Evolutionary conservation across 805 yeast species (phyloP).

Genomic region (Candida montana): DNA sequence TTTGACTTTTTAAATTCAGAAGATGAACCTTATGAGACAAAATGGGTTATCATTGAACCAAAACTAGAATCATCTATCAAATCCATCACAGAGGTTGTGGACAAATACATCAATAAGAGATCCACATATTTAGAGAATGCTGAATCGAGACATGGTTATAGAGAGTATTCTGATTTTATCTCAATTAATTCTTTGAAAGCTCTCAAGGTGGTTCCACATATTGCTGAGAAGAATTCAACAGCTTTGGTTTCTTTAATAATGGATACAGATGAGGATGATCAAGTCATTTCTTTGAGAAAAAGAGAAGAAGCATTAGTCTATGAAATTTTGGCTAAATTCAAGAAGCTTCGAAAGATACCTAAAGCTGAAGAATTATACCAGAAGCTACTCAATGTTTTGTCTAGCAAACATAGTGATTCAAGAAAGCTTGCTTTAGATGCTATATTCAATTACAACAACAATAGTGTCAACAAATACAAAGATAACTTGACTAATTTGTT

Average conservation of each 20-base stretch:
- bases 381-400: constrained; percentile 49
- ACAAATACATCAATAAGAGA: constrained; percentile 9
- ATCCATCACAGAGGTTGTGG: constrained; percentile 7
- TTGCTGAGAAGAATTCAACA: constrained; percentile 62
- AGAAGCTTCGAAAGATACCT: constrained; percentile 50
- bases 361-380: constrained; percentile 48
- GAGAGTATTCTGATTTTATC: constrained; percentile 14
- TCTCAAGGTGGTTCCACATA: constrained; percentile 49
- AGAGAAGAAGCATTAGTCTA: constrained; percentile 55
- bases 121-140: constrained; percentile 10
- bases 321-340: constrained; percentile 59
- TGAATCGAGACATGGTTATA: constrained; percentile 11
- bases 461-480: constrained; percentile 56
- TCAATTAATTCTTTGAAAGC: constrained; percentile 55
- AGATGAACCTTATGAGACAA: constrained; percentile 6
- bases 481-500: constrained; percentile 70
- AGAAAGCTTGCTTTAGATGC: constrained; percentile 73
- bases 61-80: constrained; percentile 15
- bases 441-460: constrained; percentile 57
- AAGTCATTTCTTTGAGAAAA: constrained; percentile 33
- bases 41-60: constrained; percentile 18
- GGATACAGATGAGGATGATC: constrained; percentile 19
- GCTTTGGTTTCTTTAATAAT: constrained; percentile 55
- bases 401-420: constrained; percentile 53
- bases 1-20: constrained; percentile 12